Conservation (phyloP, 495 filamentous ascomycete species). For the Cudoniella acicularis region DNA sequence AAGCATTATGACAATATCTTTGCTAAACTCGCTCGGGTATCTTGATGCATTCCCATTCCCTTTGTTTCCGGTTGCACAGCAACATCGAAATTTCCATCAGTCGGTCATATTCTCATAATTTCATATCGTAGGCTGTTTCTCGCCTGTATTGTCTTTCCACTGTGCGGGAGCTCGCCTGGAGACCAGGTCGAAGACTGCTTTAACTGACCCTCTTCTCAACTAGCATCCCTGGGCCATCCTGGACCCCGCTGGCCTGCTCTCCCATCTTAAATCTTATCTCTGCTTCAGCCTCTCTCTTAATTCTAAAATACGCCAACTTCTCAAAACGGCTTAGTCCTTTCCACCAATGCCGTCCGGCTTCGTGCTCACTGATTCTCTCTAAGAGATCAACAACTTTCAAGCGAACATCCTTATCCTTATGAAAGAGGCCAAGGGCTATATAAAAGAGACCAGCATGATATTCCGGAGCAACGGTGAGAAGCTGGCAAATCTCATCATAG, state of each 20-base stretch:
- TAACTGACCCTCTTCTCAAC: constrained; percentile 20
- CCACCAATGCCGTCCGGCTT: constrained; percentile 94
- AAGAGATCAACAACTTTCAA: constrained; percentile 74
- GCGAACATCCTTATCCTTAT: constrained; percentile 76
- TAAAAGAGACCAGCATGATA: constrained; percentile 90
- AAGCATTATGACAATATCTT: neutral
- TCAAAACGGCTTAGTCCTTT: constrained; percentile 78
- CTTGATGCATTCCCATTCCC: constrained; percentile 7
- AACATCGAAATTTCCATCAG: constrained; percentile 3
- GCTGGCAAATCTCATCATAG: constrained; percentile 84
- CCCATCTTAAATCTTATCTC: constrained; percentile 30
- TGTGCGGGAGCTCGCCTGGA: too few species aligned
- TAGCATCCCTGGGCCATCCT: constrained; percentile 30
- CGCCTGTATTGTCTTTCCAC: neutral
- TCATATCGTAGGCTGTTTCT: constrained; percentile 4
- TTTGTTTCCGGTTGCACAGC: constrained; percentile 15
- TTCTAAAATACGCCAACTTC: constrained; percentile 71
- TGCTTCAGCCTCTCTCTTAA: constrained; percentile 60
- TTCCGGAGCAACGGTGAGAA: constrained; percentile 83
- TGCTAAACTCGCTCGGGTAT: constrained; percentile 15
- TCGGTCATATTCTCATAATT: constrained; percentile 19
- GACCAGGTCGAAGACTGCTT: too few species aligned
- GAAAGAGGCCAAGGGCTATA: constrained; percentile 87
- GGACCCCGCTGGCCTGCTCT: constrained; percentile 29
- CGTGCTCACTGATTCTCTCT: constrained; percentile 77